Percentiles rank a stretch among this genome's conserved stretches.
Conservation (phyloP, 1,284 basidiomycete species). For the Anthracocystis panici-leucophaei region DNA sequence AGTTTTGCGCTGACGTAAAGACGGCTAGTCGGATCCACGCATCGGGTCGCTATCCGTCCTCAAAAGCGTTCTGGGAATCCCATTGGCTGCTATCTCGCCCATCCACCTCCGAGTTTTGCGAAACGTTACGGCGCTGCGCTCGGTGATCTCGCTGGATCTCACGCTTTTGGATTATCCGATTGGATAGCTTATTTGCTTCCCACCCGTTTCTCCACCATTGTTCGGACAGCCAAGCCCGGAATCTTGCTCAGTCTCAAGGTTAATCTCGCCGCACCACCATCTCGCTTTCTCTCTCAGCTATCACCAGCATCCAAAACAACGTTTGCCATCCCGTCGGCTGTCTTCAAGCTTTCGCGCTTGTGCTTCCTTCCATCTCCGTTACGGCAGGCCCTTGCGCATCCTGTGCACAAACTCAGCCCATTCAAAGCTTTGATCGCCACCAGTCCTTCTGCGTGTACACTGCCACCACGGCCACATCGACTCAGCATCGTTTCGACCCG, state of each 20-base stretch:
- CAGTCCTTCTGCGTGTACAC: neutral
- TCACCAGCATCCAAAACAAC: neutral
- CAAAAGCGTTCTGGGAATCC: neutral
- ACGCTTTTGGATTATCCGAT: constrained; percentile 5
- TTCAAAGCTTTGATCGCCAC: neutral
- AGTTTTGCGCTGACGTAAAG: neutral
- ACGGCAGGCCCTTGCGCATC: neutral
- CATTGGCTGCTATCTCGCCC: neutral
- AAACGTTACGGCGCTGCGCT: neutral
- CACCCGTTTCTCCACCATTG: neutral
- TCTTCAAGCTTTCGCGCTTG: neutral
- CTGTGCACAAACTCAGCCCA: neutral
- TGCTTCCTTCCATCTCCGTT: neutral
- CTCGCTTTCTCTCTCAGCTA: neutral
- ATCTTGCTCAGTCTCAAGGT: constrained; percentile 33
- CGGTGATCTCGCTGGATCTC: neutral
- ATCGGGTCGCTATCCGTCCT: neutral
- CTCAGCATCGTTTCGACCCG: neutral
- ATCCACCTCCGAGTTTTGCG: neutral
- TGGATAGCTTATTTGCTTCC: neutral
- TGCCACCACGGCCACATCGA: neutral
- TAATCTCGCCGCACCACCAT: constrained; percentile 8
- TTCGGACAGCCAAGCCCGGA: constrained; percentile 10
- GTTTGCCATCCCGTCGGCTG: neutral
- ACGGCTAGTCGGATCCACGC: neutral